Evolutionary conservation across 805 yeast species (phyloP).

Genomic region (Saturnispora hagleri): DNA sequence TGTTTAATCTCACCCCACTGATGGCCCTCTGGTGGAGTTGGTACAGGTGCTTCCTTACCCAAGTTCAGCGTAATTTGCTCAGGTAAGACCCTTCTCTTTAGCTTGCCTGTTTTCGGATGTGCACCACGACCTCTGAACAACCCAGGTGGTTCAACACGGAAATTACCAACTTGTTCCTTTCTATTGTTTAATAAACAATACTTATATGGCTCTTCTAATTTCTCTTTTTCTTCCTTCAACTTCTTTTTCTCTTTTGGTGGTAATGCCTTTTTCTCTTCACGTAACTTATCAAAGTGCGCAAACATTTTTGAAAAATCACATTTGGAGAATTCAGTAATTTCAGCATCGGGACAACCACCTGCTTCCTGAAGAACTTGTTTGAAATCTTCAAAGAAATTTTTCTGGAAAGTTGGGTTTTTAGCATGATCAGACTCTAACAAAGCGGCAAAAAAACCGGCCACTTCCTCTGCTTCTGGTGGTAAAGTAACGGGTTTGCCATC

Average conservation of each 20-base stretch:
- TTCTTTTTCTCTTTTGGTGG: conserved; percentile 68
- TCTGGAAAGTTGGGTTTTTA: conserved; percentile 73
- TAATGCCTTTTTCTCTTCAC: conserved; percentile 63
- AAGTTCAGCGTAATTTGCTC: conserved; percentile 84
- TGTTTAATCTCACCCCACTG: conserved; percentile 84
- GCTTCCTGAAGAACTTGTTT: conserved; percentile 52
- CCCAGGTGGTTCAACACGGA: conserved; percentile 94
- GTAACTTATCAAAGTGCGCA: conserved; percentile 57
- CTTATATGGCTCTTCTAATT: conserved; percentile 70
- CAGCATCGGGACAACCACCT: conserved; percentile 49
- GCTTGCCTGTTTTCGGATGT: conserved; percentile 90
- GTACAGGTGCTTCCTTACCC: conserved; percentile 61
- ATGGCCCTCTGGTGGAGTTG: conserved; percentile 81
- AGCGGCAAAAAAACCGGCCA: conserved; percentile 91
- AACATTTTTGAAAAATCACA: conserved; percentile 74
- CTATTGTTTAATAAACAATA: conserved; percentile 79
- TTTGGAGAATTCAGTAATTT: conserved; percentile 48
- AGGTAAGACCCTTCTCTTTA: conserved; percentile 78
- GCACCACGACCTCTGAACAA: conserved; percentile 94
- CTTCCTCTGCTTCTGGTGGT: conserved; percentile 85
- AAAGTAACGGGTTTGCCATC: conserved; percentile 67
- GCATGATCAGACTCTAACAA: conserved; percentile 84
- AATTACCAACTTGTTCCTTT: conserved; percentile 87
- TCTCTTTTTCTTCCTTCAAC: conserved; percentile 63
- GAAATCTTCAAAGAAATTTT: conserved; percentile 82